These are phyloP conservation scores for Prunus campanulata DNA, from an alignment of 306 rosid genomes.

Conservation along the genomic window DNA sequence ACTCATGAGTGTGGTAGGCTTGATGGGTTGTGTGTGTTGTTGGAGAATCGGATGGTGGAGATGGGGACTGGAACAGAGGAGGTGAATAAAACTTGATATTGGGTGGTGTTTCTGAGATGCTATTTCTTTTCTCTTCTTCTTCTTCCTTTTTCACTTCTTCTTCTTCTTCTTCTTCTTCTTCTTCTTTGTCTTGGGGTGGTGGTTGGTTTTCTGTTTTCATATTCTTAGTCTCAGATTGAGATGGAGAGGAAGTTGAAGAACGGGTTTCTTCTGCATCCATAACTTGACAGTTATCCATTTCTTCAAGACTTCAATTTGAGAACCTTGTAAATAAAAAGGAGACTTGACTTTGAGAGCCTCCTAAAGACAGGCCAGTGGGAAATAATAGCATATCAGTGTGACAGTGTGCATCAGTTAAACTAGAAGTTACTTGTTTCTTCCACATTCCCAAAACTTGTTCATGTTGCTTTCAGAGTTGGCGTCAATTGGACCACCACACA, in stretches of 20 bases:
- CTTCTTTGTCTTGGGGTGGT: background rate
- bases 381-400: no score
- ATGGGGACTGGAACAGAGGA: conserved; percentile 32
- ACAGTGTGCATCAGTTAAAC: background rate
- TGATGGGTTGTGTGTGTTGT: conserved; percentile 37
- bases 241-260: background rate
- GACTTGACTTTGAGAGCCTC: background rate
- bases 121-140: background rate
- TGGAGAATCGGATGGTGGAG: conserved; percentile 43
- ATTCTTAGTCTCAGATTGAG: background rate
- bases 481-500: background rate
- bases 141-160: background rate
- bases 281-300: background rate
- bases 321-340: background rate
- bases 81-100: conserved; percentile 22
- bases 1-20: conserved; percentile 21
- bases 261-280: background rate
- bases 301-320: background rate
- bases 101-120: conserved; percentile 16
- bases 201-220: background rate
- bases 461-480: background rate
- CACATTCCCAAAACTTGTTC: background rate
- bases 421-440: background rate
- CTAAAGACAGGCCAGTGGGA: background rate
- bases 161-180: background rate